Evolutionary conservation across 345 rosid genomes (phyloP), one percentile per base, ranked within the genome.

Genomic region (Boechera retrofracta): DNA sequence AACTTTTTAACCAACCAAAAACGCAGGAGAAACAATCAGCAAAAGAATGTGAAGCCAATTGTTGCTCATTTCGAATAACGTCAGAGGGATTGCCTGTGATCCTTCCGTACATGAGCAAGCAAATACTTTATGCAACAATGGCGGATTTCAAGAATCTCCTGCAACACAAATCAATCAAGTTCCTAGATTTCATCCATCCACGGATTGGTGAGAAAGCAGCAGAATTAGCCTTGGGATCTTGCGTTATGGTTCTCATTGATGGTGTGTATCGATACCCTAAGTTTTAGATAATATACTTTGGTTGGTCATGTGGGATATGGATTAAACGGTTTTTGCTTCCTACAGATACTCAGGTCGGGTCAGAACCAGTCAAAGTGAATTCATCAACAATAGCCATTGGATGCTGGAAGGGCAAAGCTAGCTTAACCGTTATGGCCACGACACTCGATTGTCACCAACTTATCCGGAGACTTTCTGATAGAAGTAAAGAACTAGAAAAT

Each of bases 21-120:
- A 38, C 26, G 66, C 56, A 95, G 97, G 98, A 91, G 83, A 86
- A 94, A 29, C 99, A 95, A 82, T 75, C 98, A n/a, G 84, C 98
- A 33, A 87, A 83, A 73, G 98, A 87, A 82, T 97, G 94, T 52
- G 82, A 83, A 67, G 54, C 86, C 35, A 86, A 86, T 9, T 88
- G 91, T 64, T 95, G 99, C 83, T 49, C 84, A 57, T 95, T 92
- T 74, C 87, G 98, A 52, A 92, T 95, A 87, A 91, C 99, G 4
- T 95, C 98, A 26, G 99, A 95, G 69, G 97, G 99, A 36, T 82
- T 95, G 80, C 94, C 94, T 0, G 85, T 89, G 74, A 86, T 91
- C 83, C 98, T 95, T 72, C 97, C 98, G 4, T 88, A 85, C 81
- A 76, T 95, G 63, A 93, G 93, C 49, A 91, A 87, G 70, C 99